Conservation (phyloP, 257 asterid genomes). For the Paraleonurus japonicus region DNA sequence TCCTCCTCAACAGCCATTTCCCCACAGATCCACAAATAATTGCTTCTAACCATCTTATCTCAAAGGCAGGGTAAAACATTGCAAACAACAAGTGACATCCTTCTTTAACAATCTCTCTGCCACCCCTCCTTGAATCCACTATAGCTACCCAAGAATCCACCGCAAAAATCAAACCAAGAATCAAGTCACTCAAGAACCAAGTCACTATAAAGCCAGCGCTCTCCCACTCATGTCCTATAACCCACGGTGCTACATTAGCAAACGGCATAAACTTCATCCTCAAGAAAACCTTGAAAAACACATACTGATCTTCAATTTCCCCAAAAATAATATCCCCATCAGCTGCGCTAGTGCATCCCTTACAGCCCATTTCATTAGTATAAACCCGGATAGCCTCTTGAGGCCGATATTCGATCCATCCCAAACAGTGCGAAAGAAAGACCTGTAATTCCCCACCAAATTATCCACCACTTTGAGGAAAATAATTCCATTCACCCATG, state of each 20-base stretch:
- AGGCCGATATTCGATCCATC: slow-evolving; percentile 76
- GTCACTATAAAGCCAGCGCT: slow-evolving; percentile 54
- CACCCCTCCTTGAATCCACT: slow-evolving; percentile 77
- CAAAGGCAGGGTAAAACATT: slow-evolving; percentile 61
- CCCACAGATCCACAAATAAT: slow-evolving; percentile 69
- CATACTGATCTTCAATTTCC: slow-evolving; percentile 73
- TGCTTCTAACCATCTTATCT: slow-evolving; percentile 74
- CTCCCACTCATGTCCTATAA: slow-evolving; percentile 76
- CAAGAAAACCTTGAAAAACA: slow-evolving; percentile 61
- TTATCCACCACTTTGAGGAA: slow-evolving; percentile 70
- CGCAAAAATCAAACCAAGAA: slow-evolving; percentile 67
- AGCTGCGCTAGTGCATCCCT: slow-evolving; percentile 84
- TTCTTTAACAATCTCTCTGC: slow-evolving; percentile 84
- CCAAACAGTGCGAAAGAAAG: slow-evolving; percentile 59
- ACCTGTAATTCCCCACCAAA: slow-evolving; percentile 56
- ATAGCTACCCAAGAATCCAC: slow-evolving; percentile 85
- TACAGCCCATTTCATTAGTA: slow-evolving; percentile 92
- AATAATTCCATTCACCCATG: slow-evolving; percentile 73
- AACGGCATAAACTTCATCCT: slow-evolving; percentile 79
- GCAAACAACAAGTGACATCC: slow-evolving; percentile 65
- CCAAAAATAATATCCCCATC: slow-evolving; percentile 67
- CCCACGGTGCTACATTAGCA: slow-evolving; percentile 71
- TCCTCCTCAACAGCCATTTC: slow-evolving; percentile 59
- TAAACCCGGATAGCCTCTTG: slow-evolving; percentile 73
- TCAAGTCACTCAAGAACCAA: slow-evolving; percentile 72